Evolutionary conservation across 2,329 filamentous ascomycete genomes (phyloP).

Genomic region (Cytospora piceae): DNA sequence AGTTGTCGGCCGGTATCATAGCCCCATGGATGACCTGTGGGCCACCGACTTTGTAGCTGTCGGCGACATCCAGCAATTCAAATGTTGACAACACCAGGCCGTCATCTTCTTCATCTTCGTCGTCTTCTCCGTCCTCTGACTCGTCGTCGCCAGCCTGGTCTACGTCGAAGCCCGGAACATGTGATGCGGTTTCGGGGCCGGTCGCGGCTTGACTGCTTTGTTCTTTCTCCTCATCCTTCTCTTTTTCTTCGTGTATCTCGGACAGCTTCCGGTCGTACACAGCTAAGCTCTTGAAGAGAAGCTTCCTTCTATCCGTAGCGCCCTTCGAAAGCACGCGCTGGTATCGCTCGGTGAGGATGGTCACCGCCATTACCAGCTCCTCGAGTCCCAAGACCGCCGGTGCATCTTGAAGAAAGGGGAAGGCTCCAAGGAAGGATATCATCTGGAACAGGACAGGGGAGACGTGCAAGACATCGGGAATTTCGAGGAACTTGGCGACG

Average conservation of each 20-base stretch:
- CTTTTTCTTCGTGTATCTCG: conserved; percentile 36
- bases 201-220: conserved; percentile 26
- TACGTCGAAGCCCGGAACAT: conserved; percentile 49
- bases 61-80: conserved; percentile 67
- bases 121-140: conserved; percentile 43
- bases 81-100: conserved; percentile 71
- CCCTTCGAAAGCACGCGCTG: conserved; percentile 63
- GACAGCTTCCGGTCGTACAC: conserved; percentile 67
- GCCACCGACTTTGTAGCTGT: conserved; percentile 60
- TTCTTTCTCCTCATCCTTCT: conserved; percentile 30
- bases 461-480: conserved; percentile 70
- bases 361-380: conserved; percentile 72
- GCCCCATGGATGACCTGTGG: conserved; percentile 60
- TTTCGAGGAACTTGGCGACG: conserved; percentile 71
- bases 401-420: conserved; percentile 72
- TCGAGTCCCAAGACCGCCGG: conserved; percentile 72
- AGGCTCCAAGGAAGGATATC: conserved; percentile 71
- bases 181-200: conserved; percentile 21
- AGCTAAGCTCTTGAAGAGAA: conserved; percentile 72
- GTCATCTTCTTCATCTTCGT: conserved; percentile 55
- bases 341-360: conserved; percentile 73
- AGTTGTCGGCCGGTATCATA: conserved; percentile 74
- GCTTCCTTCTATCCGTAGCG: conserved; percentile 60
- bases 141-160: conserved; percentile 49
- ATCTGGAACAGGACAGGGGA: conserved; percentile 74